Base-by-base conservation (phyloP, 1,284 basidiomycete genomes). In the Agaricales sp. region DNA sequence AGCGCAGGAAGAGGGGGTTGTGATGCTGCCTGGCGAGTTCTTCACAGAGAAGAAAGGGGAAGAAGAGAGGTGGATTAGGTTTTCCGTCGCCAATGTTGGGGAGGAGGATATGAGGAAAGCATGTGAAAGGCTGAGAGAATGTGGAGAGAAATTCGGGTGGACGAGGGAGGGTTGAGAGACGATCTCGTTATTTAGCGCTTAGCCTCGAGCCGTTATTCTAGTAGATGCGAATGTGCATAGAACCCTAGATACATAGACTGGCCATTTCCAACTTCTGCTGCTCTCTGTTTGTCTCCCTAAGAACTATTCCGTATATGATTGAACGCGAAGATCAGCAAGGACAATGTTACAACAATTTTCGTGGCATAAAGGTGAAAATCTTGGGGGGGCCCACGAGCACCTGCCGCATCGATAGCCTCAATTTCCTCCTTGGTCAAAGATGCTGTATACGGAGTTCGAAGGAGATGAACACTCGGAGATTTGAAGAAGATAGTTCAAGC, bases 31-130 rank as follows among this genome's bases (percentile, higher is more conserved):
- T 1, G 80, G 77, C 0, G 68, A 69, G 0, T 89, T 90, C 65
- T 92, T 92, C 66, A 66, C 59, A 23, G 63, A 65, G 18, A 60
- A 61, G 25, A 61, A 63, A 48, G 61, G 63, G 55, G 69, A 74
- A 19, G 64, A 67, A 53, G 68, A 74, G 14, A 63, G 74, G 46
- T 90, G 82, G 81, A 67, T 91, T 13, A 68, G 88, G 53, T 87
- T 91, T 61, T 86, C 86, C 4, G 82, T 92, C 2, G 86, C 87
- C n/a, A 92, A 91, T 61, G 78, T 91, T 16, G 70, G 73, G 37
- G 80, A 87, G 49, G 76, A 77, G 35, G 73, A 75, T 54, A 72
- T 90, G 0, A 58, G 63, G 52, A 60, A 65, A 45, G 79, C 84
- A 1, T 87, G 82, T 51, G 69, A 69, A 55, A 68, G 87, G 51